phyloP scores from a whole-genome alignment of 345 rosid genomes.

The Geranium brycei region DNA sequence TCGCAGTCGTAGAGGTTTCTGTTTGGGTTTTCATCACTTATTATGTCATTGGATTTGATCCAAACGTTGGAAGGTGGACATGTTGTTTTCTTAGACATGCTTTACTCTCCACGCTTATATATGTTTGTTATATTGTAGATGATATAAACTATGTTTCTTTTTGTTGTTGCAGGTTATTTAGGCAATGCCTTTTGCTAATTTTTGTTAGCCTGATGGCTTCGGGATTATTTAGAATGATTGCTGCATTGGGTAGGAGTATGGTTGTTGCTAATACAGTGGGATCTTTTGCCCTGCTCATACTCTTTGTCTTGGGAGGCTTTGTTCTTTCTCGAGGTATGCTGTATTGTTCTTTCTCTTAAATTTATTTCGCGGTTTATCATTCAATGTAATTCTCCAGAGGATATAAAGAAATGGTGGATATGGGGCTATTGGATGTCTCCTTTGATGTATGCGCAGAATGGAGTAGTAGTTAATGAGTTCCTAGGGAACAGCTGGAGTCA shows the following conservation, averaged over 20 bases:
- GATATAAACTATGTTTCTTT: background rate
- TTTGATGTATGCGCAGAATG: slow-evolving; percentile 48
- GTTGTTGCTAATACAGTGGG: slow-evolving; percentile 36
- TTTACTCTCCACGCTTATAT: background rate
- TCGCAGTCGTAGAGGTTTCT: slow-evolving; percentile 36
- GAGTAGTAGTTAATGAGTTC: slow-evolving; percentile 40
- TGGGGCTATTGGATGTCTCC: slow-evolving; percentile 73
- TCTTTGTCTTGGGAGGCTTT: slow-evolving; percentile 30
- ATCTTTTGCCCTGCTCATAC: slow-evolving; percentile 22
- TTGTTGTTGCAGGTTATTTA: slow-evolving; percentile 23
- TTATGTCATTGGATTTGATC: slow-evolving; percentile 41
- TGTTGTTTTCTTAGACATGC: background rate
- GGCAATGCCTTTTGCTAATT: slow-evolving; percentile 26
- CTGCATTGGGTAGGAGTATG: slow-evolving; percentile 34
- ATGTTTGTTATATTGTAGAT: too few relatives aligned
- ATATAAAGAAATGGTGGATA: slow-evolving; percentile 51
- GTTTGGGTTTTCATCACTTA: slow-evolving; percentile 36
- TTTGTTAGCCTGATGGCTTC: slow-evolving; percentile 33
- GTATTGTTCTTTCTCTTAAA: too few relatives aligned
- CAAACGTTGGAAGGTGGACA: slow-evolving; percentile 26
- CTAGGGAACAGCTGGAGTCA: slow-evolving; percentile 37
- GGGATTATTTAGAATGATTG: slow-evolving; percentile 31
- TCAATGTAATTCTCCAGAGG: slow-evolving; percentile 17
- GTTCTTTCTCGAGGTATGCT: slow-evolving; percentile 14
- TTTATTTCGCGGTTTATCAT: too few relatives aligned